Evolutionary conservation across 257 asterid species (phyloP).

Genomic region (Jaltomata sinuosa): DNA sequence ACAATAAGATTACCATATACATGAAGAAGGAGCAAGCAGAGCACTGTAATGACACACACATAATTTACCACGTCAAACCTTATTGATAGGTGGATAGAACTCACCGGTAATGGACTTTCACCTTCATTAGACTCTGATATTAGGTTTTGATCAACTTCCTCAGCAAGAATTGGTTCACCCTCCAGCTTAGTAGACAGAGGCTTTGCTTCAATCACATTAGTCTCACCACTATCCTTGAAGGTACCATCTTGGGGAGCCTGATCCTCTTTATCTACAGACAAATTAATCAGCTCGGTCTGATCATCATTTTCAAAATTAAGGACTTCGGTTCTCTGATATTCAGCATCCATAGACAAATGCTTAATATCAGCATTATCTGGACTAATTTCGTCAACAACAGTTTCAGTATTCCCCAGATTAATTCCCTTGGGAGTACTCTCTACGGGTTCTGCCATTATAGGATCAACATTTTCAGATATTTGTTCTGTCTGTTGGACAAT

Average conservation of each 20-base stretch:
- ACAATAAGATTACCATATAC: neutral
- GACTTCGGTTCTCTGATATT: neutral
- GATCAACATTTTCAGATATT: no score
- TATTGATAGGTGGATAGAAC: slow-evolving; percentile 1
- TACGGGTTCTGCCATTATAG: no score
- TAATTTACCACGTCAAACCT: neutral
- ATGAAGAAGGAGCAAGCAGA: neutral
- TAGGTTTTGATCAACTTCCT: slow-evolving; percentile 17
- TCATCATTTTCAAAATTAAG: neutral
- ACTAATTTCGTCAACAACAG: neutral
- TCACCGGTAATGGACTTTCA: slow-evolving; percentile 30
- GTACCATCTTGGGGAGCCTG: slow-evolving; percentile 4
- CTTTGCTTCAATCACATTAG: slow-evolving; percentile 2
- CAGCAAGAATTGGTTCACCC: slow-evolving; percentile 25
- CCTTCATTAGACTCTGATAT: slow-evolving; percentile 15
- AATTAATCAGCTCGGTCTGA: neutral
- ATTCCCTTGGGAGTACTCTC: slow-evolving; percentile 2
- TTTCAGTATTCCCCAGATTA: slow-evolving; percentile 3
- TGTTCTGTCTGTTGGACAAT: no score
- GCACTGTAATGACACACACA: neutral
- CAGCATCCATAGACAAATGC: neutral
- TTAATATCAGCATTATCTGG: neutral
- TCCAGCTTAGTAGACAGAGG: slow-evolving; percentile 19
- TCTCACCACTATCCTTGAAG: slow-evolving; percentile 19
- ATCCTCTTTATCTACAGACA: slow-evolving; percentile 12